Base-by-base conservation (phyloP, 192 early-diverging fungal species). In the Coemansia sp. region DNA sequence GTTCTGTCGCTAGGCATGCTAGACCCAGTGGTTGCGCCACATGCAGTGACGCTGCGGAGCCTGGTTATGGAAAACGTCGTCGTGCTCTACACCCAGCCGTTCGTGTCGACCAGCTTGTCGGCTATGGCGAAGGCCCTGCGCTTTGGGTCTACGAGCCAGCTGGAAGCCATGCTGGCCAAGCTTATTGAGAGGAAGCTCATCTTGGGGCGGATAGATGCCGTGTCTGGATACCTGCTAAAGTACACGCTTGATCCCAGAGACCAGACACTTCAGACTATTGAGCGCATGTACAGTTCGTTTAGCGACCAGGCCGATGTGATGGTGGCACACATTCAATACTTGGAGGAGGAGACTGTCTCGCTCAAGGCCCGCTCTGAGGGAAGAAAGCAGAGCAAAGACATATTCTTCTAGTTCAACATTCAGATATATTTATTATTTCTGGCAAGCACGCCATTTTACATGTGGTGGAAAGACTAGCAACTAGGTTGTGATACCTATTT, bases 11-110 rank as follows among this genome's bases (percentile, higher is more conserved):
- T 76, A 37, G 74, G 67, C 39, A 37, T 36, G 32, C 31, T 82
- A 11, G 79, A 82, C 37, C 68, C 67, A 0, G 73, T 82, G 0
- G 24, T 82, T 15, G 68, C 62, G 15, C 73, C 61, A 45, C 79
- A 76, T 27, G 56, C 60, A 1, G 6, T 41, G 2, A 14, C 51
- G 49, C 60, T 82, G 39, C 29, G 56, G 19, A 39, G 56, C 17
- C 47, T 22, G 40, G 61, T 82, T 29, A 6, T 60, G 19, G 79
- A 76, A 31, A 82, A 82, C 36, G 59, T 64, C 17, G 70, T 82
- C 11, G 73, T 82, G 15, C 41, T 82, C 27, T 82, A 82, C 38
- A 60, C 59, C 8, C 62, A 68, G 70, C 79, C 79, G 15, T 82
- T 76, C 63, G 63, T 64, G 49, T 73, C 79, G 11, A 47, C 68